Percentiles rank a stretch among this genome's conserved stretches.
Conservation (phyloP, 1,139 yeast species). For the Geotrichum cucujoidarum region DNA sequence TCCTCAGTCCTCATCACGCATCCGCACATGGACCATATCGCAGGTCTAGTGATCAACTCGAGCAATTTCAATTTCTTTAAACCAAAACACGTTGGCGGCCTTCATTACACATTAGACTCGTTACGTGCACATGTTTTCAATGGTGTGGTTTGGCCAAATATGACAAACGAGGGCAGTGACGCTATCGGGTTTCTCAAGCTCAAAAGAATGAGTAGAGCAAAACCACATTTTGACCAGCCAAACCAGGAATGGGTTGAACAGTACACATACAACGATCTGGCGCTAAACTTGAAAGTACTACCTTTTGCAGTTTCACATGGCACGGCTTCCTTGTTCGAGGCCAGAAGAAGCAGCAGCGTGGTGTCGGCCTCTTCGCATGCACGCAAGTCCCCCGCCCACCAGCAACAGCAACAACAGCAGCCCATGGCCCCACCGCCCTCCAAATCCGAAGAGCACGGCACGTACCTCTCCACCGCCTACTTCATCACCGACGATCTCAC, state of each 20-base stretch:
- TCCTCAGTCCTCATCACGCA: conserved; percentile 62
- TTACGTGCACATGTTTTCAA: conserved; percentile 60
- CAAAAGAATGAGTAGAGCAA: not conserved
- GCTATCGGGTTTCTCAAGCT: conserved; percentile 29
- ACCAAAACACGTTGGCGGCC: conserved; percentile 50
- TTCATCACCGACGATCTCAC: conserved; percentile 41
- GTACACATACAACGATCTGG: conserved; percentile 3
- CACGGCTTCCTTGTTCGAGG: conserved; percentile 1
- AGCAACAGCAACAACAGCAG: not conserved
- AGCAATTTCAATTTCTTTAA: conserved; percentile 45
- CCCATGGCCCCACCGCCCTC: not conserved
- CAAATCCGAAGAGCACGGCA: conserved; percentile 20
- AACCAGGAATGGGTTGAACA: not conserved
- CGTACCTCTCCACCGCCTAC: conserved; percentile 50
- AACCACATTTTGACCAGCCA: not conserved
- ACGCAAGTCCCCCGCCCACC: no score
- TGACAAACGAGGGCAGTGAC: conserved; percentile 40
- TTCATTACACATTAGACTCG: conserved; percentile 48
- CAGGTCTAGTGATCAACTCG: conserved; percentile 64
- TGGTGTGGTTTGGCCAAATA: conserved; percentile 75
- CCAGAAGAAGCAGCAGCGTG: not conserved
- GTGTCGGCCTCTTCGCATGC: no score
- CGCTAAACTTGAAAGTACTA: conserved; percentile 12
- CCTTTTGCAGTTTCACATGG: conserved; percentile 16
- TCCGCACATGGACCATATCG: conserved; percentile 77